Evolutionary conservation across 371 early-diverging fungal genomes (phyloP).

Genomic region (Cokeromyces recurvatus): DNA sequence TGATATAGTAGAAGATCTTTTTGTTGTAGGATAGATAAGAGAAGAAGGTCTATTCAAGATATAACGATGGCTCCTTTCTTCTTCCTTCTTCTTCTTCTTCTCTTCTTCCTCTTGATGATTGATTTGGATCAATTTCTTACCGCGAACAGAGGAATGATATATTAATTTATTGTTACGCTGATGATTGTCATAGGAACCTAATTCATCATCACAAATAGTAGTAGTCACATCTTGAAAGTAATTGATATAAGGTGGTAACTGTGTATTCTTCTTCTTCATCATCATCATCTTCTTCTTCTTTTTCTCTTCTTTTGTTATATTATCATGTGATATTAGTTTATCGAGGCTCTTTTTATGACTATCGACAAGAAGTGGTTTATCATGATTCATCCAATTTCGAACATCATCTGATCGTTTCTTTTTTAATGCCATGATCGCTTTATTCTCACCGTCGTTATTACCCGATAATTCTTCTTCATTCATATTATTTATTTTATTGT

Average conservation of each 20-base stretch:
- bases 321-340: no score
- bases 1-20: conserved; percentile 4
- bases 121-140: conserved; percentile 13
- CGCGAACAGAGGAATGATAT: conserved; percentile 34
- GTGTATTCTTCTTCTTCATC: no score
- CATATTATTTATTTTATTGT: conserved; percentile 1
- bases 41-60: no score
- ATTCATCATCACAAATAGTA: conserved; percentile 11
- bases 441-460: not conserved
- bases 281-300: no score
- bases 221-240: conserved; percentile 37
- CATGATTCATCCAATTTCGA: conserved; percentile 35
- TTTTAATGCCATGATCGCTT: conserved; percentile 26
- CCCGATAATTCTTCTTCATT: conserved; percentile 7
- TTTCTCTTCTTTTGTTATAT: no score
- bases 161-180: conserved; percentile 2
- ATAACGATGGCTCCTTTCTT: not conserved
- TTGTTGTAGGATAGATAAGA: not conserved
- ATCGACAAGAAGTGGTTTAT: not conserved
- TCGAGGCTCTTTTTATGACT: no score
- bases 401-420: conserved; percentile 42
- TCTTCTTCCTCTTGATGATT: conserved; percentile 3
- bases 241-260: conserved; percentile 14
- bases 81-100: not conserved
- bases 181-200: not conserved